Percentiles rank a stretch among this genome's conserved stretches.
These are phyloP conservation scores for Flaveria brownii DNA, from an alignment of 129 eudicot genomes.

Conservation along the genomic window DNA sequence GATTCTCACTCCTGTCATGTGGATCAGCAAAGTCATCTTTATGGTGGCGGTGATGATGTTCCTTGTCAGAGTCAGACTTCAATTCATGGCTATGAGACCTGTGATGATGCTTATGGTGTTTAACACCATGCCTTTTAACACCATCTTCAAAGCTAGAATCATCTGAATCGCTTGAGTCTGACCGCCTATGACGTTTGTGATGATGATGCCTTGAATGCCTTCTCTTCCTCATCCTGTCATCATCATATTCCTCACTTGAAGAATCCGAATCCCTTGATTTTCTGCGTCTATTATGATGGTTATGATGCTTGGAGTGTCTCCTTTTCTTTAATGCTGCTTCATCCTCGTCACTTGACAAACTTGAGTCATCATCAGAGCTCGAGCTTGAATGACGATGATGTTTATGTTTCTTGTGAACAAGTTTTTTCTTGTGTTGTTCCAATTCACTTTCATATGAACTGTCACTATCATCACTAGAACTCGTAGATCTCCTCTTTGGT, in stretches of 20 bases:
- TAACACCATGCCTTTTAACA: constrained; percentile 38
- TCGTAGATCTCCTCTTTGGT: constrained; percentile 49
- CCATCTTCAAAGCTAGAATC: constrained; percentile 48
- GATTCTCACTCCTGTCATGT: neutral
- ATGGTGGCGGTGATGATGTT: neutral
- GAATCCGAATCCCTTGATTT: constrained; percentile 48
- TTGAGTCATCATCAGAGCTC: constrained; percentile 37
- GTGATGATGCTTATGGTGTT: constrained; percentile 53
- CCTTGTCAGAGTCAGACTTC: constrained; percentile 39
- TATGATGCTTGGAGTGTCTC: constrained; percentile 45
- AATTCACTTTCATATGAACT: constrained; percentile 41
- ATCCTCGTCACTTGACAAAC: constrained; percentile 39
- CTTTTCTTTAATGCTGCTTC: constrained; percentile 32
- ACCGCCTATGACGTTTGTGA: constrained; percentile 41
- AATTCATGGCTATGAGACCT: constrained; percentile 46
- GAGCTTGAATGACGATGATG: constrained; percentile 38
- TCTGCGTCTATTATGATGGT: constrained; percentile 20
- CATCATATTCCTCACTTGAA: constrained; percentile 46
- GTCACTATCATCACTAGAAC: constrained; percentile 50
- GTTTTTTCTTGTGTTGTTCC: constrained; percentile 47
- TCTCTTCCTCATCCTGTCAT: constrained; percentile 33
- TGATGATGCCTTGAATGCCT: constrained; percentile 40
- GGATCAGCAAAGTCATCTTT: constrained; percentile 28
- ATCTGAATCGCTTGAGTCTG: constrained; percentile 43
- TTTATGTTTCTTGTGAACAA: constrained; percentile 47